Conservation (phyloP, 495 filamentous ascomycete species). For the Penicillium nucicola region DNA sequence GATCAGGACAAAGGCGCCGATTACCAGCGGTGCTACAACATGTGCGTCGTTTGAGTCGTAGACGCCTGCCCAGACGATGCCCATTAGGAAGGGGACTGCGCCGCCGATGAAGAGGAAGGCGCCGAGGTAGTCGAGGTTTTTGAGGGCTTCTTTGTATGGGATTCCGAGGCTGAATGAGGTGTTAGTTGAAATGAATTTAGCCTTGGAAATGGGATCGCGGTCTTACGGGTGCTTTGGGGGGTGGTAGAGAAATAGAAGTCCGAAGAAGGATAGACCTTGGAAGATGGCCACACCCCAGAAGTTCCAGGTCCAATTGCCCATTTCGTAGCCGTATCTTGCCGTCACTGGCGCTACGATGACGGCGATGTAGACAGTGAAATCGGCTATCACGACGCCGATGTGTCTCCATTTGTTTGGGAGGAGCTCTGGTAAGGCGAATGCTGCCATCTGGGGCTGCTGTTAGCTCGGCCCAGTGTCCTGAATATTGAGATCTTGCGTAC, state of each 20-base stretch:
- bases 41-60: conserved; percentile 22
- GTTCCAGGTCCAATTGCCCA: conserved; percentile 21
- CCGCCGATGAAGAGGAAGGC: conserved; percentile 23
- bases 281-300: conserved; percentile 25
- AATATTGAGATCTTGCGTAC: conserved; percentile 1
- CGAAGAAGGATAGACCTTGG: conserved; percentile 21
- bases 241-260: conserved; percentile 19
- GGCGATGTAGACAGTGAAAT: conserved; percentile 24
- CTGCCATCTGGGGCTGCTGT: conserved; percentile 16
- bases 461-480: neutral
- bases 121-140: conserved; percentile 23
- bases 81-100: conserved; percentile 21
- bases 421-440: conserved; percentile 26
- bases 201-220: too few species aligned
- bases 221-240: conserved; percentile 24
- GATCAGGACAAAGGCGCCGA: conserved; percentile 16
- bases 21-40: conserved; percentile 20
- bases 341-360: conserved; percentile 25
- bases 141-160: conserved; percentile 19
- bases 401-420: conserved; percentile 28
- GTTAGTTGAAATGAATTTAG: neutral
- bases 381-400: conserved; percentile 23
- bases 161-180: conserved; percentile 10
- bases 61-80: conserved; percentile 25
- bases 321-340: conserved; percentile 20